A percentile compares a stretch with the other conserved stretches of the same genome.
Conservation (phyloP, 352 stramenopile genomes). For the Phytophthora cajani region DNA sequence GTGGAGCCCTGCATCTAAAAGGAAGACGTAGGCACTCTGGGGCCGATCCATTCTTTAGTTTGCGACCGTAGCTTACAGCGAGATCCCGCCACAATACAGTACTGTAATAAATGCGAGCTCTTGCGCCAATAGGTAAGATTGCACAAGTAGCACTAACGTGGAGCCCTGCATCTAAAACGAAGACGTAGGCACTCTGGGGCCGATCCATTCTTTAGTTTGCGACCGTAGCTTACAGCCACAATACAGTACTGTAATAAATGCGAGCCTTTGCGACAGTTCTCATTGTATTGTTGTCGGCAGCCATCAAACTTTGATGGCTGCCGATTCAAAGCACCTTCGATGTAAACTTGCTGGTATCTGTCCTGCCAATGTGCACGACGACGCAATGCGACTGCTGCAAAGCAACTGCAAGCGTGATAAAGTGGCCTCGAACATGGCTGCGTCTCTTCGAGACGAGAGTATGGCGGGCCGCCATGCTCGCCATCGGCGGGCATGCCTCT, state of each 20-base stretch:
- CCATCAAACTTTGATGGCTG: background rate
- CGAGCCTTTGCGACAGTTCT: background rate
- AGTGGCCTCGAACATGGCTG: background rate
- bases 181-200: too few species aligned
- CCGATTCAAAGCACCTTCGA: background rate
- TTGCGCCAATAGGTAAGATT: background rate
- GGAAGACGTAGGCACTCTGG: too few species aligned
- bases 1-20: too few species aligned
- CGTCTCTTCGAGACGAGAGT: background rate
- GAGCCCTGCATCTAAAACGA: too few species aligned
- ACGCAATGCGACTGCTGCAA: background rate
- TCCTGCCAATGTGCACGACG: background rate
- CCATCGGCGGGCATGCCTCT: background rate
- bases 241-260: background rate
- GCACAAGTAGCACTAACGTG: too few species aligned
- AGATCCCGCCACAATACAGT: too few species aligned
- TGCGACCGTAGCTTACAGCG: background rate
- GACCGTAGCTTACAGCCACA: too few species aligned
- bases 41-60: too few species aligned
- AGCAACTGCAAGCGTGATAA: background rate
- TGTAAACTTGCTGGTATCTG: background rate
- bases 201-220: too few species aligned
- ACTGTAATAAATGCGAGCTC: background rate
- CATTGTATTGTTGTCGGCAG: constrained; percentile 5
- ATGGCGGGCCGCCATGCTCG: background rate